These are phyloP conservation scores for Leishmania turanica DNA, from an alignment of 208 protist genomes.

Conservation along the genomic window DNA sequence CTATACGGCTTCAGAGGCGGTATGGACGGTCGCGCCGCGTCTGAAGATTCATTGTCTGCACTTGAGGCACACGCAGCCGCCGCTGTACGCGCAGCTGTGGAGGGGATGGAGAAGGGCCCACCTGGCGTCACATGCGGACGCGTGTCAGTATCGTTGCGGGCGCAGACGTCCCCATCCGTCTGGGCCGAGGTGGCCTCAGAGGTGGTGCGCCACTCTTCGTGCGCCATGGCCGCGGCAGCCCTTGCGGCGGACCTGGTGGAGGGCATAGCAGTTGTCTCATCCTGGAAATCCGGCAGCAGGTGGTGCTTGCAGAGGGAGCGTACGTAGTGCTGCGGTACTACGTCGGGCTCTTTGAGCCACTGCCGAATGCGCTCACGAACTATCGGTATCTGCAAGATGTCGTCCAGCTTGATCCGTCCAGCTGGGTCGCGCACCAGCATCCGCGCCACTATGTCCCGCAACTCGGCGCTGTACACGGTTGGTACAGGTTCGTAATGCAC, in stretches of 20 bases:
- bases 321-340: slow-evolving; percentile 73
- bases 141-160: neutral
- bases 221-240: slow-evolving; percentile 27
- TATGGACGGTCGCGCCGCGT: slow-evolving; percentile 9
- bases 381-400: slow-evolving; percentile 78
- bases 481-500: slow-evolving; percentile 86
- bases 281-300: slow-evolving; percentile 55
- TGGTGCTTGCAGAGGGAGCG: slow-evolving; percentile 61
- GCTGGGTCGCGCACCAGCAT: slow-evolving; percentile 78
- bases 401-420: slow-evolving; percentile 63
- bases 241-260: slow-evolving; percentile 12
- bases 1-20: slow-evolving; percentile 9
- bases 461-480: slow-evolving; percentile 61
- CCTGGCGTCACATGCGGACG: neutral
- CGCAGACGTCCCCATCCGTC: neutral
- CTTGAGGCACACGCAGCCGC: neutral
- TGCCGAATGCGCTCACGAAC: slow-evolving; percentile 66
- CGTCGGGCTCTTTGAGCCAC: slow-evolving; percentile 70
- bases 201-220: neutral
- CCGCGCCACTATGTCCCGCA: slow-evolving; percentile 80
- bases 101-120: neutral
- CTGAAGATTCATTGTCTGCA: neutral
- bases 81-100: neutral
- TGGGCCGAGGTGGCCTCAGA: slow-evolving; percentile 12
- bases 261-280: slow-evolving; percentile 14